phyloP scores from a whole-genome alignment of 306 rosid genomes.

The Prunus salicina region DNA sequence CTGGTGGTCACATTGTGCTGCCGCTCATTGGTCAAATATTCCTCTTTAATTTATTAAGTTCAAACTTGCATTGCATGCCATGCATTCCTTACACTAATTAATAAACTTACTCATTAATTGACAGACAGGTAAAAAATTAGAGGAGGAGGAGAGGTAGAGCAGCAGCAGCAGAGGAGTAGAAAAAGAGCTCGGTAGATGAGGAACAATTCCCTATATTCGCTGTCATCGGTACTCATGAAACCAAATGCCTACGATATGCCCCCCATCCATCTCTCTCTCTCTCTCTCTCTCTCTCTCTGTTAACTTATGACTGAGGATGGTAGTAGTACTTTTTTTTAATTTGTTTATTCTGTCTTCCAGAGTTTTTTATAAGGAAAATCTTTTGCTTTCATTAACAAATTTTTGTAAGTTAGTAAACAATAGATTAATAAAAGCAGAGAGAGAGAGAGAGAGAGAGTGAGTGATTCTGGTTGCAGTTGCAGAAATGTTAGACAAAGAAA shows the following conservation, averaged over 20 bases:
- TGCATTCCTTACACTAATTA: no score
- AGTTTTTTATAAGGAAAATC: constrained; percentile 7
- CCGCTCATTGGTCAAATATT: no score
- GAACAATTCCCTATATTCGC: constrained; percentile 58
- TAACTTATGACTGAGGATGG: neutral
- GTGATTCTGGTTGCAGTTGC: neutral
- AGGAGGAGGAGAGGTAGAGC: neutral
- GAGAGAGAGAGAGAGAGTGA: constrained; percentile 10
- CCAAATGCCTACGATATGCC: constrained; percentile 8
- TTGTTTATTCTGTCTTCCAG: neutral
- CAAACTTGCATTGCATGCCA: no score
- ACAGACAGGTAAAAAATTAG: neutral
- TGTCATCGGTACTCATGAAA: constrained; percentile 63
- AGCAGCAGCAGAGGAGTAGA: constrained; percentile 1
- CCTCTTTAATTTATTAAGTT: no score
- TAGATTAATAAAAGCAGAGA: neutral
- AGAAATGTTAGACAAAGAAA: constrained; percentile 8
- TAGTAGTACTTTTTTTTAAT: neutral
- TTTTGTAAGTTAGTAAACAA: constrained; percentile 15
- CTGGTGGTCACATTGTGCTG: no score
- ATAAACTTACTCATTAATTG: neutral
- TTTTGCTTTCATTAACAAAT: constrained; percentile 6
- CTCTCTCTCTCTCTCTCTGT: neutral
- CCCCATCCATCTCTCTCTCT: neutral
- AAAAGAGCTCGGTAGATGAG: constrained; percentile 32